These are phyloP conservation scores for Paracorniculantispora psalliotae DNA, from an alignment of 2,329 filamentous ascomycete genomes.

Conservation along the genomic window DNA sequence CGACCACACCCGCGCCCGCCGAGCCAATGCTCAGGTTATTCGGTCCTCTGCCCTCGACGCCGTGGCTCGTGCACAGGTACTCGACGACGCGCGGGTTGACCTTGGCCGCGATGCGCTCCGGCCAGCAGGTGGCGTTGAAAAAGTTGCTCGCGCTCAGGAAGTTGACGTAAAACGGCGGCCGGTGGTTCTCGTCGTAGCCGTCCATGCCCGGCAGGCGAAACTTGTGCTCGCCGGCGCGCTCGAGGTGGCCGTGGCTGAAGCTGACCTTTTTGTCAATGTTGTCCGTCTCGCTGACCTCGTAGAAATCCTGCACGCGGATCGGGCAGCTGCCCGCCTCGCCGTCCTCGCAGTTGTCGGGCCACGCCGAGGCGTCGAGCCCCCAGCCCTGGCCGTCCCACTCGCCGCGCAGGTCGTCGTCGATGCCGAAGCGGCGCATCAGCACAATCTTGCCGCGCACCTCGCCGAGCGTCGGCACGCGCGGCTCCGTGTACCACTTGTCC, in stretches of 20 bases:
- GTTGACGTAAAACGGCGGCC: constrained; percentile 73
- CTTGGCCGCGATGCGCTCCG: constrained; percentile 81
- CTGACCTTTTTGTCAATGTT: constrained; percentile 78
- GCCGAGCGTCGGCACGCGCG: constrained; percentile 71
- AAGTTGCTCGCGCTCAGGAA: constrained; percentile 91
- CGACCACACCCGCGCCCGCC: constrained; percentile 78
- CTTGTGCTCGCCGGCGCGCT: constrained; percentile 56
- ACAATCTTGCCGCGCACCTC: constrained; percentile 78
- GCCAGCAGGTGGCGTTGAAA: constrained; percentile 89
- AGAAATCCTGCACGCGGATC: constrained; percentile 88
- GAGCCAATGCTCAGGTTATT: constrained; percentile 54
- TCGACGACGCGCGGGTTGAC: constrained; percentile 73
- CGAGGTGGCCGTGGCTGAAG: constrained; percentile 69
- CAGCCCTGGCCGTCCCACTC: constrained; percentile 45
- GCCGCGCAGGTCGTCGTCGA: constrained; percentile 52
- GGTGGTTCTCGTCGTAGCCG: constrained; percentile 23
- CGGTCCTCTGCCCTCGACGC: constrained; percentile 45
- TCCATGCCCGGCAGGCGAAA: constrained; percentile 39
- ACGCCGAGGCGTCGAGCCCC: constrained; percentile 59
- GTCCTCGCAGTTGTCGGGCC: constrained; percentile 87
- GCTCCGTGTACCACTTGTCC: constrained; percentile 72
- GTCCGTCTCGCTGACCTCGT: constrained; percentile 71
- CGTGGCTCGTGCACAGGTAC: constrained; percentile 56
- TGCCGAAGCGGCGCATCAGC: constrained; percentile 72
- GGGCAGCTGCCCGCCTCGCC: constrained; percentile 62